Evolutionary conservation across 768 basidiomycete genomes (phyloP), one percentile per base, ranked within the genome.

Genomic region (Amanita exitialis): DNA sequence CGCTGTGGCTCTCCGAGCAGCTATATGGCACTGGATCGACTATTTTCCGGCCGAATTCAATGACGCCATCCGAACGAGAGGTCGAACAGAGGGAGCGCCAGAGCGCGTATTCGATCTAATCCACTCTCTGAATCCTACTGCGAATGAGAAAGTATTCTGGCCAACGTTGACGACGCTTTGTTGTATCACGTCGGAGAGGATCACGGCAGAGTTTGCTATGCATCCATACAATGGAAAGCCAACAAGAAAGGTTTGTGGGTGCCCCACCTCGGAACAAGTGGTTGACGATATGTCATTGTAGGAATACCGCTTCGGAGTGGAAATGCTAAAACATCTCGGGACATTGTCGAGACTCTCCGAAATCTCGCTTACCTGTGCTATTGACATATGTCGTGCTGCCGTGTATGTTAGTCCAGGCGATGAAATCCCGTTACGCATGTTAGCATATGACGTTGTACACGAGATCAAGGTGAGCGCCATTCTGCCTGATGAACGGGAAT

Each of bases 11-110:
- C 73, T 95, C 32, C 79, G 90, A 18, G 73, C 77, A 25, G 89
- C 88, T 1, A 71, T 95, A 23, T 94, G 92, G 91, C 90, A 86
- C 55, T 95, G 90, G 90, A 82, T 94, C 28, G 82, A 86, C 27
- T 70, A 78, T 20, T 87, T 83, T 59, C 84, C 89, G 0, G 67
- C 71, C 4, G 89, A 96, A 61, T 95, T 82, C 62, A 83, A 83
- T 48, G 82, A 90, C 6, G 74, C 79, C 4, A 73, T 91, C 34
- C 71, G 76, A 8, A 69, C 73, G 3, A 74, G 82, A 41, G 79
- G 82, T 25, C 74, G 69, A 42, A 70, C 88, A 10, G 93, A 95
- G 53, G 89, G 86, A 38, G 80, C 82, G 0, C 84, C 91, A 0
- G 91, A 96, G 61, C 79, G 87, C 6, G 78, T 94, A 2, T 95